Base-by-base conservation (phyloP, 306 rosid genomes). In the Rubus idaeus region DNA sequence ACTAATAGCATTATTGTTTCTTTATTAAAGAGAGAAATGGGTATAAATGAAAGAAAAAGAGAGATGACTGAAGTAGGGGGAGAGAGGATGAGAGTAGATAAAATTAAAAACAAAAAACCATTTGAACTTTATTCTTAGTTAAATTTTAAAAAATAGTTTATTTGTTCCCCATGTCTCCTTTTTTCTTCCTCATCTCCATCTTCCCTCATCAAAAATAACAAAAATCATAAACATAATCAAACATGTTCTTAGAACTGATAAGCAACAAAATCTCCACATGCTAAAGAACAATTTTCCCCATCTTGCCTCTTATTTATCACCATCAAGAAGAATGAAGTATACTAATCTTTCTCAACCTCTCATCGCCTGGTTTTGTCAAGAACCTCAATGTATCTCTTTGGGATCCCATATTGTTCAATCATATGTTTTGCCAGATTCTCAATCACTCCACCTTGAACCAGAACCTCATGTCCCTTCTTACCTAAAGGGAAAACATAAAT, bases 371-470 rank as follows among this genome's bases (percentile, higher is more conserved):
- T 95, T 86, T 90, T 95, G 60, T 95, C 96, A 78, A 88, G 91
- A 81, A 95, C 98, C 82, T 92, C 97, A 47, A 95, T 95, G 79
- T 75, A 88, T 85, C 89, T 92, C 88, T 95, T 95, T 44, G 96
- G 96, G 78, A 95, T 90, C 78, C 96, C 96, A 82, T 88, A 95
- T 41, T 92, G 96, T 79, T 95, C 97, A 53, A 90, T 75, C 87
- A 95, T 80, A 86, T 89, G 96, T 77, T 87, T 92, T 57, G 91
- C 93, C 65, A 95, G 71, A 83, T 89, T 94, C 76, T 92, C 96
- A 45, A 95, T 92, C 45, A 95, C 97, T 21, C 98, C 96, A 13
- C 98, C 98, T 88, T 95, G 98, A 79, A 95, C 90, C 80, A 92
- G 73, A 77, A 92, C 97, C 77, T 92, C 97, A 8, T 82, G 78